Evolutionary conservation across 441 rosid genomes (phyloP).

Genomic region (Populus hybrid): DNA sequence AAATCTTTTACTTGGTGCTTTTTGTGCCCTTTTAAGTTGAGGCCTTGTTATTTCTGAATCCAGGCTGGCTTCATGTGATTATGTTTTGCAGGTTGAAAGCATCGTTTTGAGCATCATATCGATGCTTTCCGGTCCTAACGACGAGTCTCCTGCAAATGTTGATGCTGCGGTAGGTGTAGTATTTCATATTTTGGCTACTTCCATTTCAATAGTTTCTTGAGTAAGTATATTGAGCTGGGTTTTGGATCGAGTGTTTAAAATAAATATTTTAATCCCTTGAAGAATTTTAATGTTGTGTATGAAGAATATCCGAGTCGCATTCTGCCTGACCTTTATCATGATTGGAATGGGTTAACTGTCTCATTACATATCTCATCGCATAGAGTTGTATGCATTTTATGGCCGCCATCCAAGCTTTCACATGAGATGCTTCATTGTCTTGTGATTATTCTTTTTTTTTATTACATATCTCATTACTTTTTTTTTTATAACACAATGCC

Average conservation of each 20-base stretch:
- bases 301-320: not conserved
- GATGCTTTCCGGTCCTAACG: slow-evolving; percentile 86
- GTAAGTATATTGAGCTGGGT: not conserved
- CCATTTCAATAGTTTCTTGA: not conserved
- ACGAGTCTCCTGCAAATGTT: slow-evolving; percentile 86
- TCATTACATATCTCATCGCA: not conserved
- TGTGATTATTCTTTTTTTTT: too few relatives aligned
- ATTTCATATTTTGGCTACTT: not conserved
- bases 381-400: not conserved
- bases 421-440: not conserved
- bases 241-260: not conserved
- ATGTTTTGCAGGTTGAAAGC: slow-evolving; percentile 73
- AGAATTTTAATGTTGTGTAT: not conserved
- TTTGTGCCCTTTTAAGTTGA: not conserved
- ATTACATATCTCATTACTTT: too few relatives aligned
- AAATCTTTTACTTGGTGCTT: not conserved
- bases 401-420: not conserved
- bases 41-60: not conserved
- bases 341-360: not conserved
- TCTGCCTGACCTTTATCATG: not conserved
- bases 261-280: not conserved
- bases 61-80: not conserved
- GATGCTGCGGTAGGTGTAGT: slow-evolving; percentile 64
- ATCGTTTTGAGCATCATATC: slow-evolving; percentile 89
- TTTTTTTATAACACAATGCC: not conserved